phyloP scores from a whole-genome alignment of 345 rosid genomes.

The Gynandropsis gynandra region DNA sequence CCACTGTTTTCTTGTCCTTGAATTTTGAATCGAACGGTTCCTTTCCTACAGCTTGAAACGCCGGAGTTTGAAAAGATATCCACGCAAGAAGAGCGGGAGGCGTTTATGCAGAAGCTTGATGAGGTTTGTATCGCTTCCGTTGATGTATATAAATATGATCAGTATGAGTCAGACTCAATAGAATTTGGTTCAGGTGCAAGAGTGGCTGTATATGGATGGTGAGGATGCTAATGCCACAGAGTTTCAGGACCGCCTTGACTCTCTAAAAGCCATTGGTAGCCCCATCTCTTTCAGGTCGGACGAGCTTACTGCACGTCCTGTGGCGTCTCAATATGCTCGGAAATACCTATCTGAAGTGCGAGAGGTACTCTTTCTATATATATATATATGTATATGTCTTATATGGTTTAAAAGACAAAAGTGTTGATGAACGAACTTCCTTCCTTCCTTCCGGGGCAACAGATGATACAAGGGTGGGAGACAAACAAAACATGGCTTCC shows the following conservation, averaged over 20 bases:
- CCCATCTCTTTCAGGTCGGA: constrained; percentile 72
- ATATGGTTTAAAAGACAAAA: neutral
- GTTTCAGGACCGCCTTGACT: constrained; percentile 63
- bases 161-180: constrained; percentile 3
- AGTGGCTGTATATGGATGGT: constrained; percentile 95
- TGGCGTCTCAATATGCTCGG: constrained; percentile 51
- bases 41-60: constrained; percentile 59
- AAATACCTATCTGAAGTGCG: constrained; percentile 52
- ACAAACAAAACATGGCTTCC: constrained; percentile 86
- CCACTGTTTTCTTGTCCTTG: too few species aligned
- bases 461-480: constrained; percentile 69
- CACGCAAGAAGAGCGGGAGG: constrained; percentile 65
- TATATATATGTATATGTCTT: constrained; percentile 14
- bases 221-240: constrained; percentile 80
- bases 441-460: too few species aligned
- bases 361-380: constrained; percentile 45
- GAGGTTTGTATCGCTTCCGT: constrained; percentile 40
- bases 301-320: constrained; percentile 82
- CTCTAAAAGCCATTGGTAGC: constrained; percentile 61
- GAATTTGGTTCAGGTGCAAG: constrained; percentile 66
- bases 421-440: too few species aligned
- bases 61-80: constrained; percentile 63
- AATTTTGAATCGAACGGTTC: too few species aligned
- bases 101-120: constrained; percentile 78
- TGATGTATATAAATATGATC: too few species aligned